Conservation (phyloP, 176 grass and related monocot species). For the Bromus sterilis region DNA sequence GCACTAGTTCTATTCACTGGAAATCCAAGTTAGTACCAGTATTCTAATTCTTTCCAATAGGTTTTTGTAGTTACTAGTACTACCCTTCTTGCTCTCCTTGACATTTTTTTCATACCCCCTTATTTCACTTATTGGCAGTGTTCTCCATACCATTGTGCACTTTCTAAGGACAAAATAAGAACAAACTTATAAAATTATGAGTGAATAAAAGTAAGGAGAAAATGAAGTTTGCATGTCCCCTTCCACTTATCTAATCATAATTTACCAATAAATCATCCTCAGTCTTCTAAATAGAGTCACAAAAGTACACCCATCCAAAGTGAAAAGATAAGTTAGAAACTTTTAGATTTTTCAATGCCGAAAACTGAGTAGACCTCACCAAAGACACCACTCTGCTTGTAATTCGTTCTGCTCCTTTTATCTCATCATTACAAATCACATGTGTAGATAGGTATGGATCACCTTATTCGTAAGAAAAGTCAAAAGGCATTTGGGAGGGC, state of each 20-base stretch:
- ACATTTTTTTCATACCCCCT: neutral
- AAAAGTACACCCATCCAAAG: neutral
- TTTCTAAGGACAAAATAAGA: neutral
- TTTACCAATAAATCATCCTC: neutral
- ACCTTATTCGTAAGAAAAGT: neutral
- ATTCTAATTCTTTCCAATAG: neutral
- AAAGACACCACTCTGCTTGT: neutral
- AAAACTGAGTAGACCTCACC: neutral
- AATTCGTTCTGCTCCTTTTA: neutral
- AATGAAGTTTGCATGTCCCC: neutral
- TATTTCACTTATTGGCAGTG: neutral
- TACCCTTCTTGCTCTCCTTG: neutral
- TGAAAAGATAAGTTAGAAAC: neutral
- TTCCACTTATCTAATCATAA: neutral
- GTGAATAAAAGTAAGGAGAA: neutral
- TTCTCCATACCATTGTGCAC: neutral
- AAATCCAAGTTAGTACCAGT: neutral
- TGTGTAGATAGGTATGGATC: neutral
- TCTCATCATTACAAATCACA: neutral
- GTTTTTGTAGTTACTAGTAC: neutral
- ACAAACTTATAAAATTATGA: neutral
- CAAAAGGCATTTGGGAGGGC: neutral
- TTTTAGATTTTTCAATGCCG: neutral
- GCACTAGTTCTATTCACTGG: neutral
- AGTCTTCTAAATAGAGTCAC: neutral